A percentile compares a stretch with the other conserved stretches of the same genome.
Evolutionary conservation across 352 stramenopile genomes (phyloP).

Genomic region (Pythium plurisporium): DNA sequence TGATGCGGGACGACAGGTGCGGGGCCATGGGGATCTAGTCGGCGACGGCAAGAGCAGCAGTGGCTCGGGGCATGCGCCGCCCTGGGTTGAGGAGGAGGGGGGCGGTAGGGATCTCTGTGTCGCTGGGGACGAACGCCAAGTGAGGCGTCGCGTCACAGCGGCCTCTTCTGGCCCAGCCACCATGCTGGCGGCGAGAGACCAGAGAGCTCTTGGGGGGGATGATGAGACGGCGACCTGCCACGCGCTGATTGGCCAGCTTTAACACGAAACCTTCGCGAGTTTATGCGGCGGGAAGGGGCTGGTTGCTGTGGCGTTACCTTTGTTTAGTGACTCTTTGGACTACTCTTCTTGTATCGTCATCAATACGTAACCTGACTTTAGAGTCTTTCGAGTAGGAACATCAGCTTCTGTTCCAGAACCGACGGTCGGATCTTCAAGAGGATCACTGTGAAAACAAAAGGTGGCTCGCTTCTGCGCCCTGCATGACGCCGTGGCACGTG

Average conservation of each 20-base stretch:
- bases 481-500: neutral
- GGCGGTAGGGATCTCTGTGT: neutral
- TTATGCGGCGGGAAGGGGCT: conserved; percentile 9
- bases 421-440: neutral
- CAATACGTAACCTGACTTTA: neutral
- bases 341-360: too few species aligned
- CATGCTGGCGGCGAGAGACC: neutral
- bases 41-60: neutral
- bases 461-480: too few species aligned
- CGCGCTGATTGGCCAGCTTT: conserved; percentile 16
- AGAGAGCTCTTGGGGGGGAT: conserved; percentile 5
- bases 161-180: conserved; percentile 1
- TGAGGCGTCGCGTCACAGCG: conserved; percentile 10
- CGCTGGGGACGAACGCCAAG: conserved; percentile 11
- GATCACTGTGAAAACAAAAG: too few species aligned
- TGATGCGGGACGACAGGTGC: conserved; percentile 28
- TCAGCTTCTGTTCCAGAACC: too few species aligned
- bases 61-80: neutral
- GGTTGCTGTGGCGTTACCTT: neutral
- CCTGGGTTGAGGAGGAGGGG: too few species aligned
- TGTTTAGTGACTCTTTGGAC: conserved; percentile 8
- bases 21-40: conserved; percentile 8
- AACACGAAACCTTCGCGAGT: conserved; percentile 7
- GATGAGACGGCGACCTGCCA: conserved; percentile 1
- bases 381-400: neutral